Percentiles rank a stretch among this genome's conserved stretches.
Evolutionary conservation across 352 stramenopile genomes (phyloP).

Genomic region (Achlya hypogyna): DNA sequence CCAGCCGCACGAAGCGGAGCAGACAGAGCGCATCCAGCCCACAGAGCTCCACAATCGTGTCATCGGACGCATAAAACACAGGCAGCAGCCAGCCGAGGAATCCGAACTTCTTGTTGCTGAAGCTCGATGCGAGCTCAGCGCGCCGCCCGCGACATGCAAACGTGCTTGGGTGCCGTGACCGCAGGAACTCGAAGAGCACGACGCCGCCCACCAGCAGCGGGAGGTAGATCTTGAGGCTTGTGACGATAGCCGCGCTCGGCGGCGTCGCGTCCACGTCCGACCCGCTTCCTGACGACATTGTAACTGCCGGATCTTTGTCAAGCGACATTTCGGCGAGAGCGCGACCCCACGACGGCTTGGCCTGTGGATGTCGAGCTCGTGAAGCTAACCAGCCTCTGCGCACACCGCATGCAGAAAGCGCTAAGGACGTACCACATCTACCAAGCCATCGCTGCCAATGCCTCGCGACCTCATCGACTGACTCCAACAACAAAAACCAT

Average conservation of each 20-base stretch:
- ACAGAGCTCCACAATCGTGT: slow-evolving; percentile 58
- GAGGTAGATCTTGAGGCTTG: slow-evolving; percentile 57
- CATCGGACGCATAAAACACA: slow-evolving; percentile 40
- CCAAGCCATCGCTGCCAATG: no score
- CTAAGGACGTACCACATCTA: no score
- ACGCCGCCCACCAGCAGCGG: slow-evolving; percentile 37
- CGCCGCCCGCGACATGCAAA: slow-evolving; percentile 32
- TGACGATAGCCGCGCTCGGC: slow-evolving; percentile 56
- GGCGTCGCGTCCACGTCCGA: not conserved
- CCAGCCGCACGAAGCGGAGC: slow-evolving; percentile 58
- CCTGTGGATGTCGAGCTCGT: no score
- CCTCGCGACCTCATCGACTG: no score
- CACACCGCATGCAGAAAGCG: no score
- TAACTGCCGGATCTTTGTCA: no score
- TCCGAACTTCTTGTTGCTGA: slow-evolving; percentile 19
- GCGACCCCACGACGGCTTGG: no score
- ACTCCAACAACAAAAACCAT: no score
- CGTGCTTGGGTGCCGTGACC: slow-evolving; percentile 33
- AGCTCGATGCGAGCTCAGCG: slow-evolving; percentile 25
- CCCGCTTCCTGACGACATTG: not conserved
- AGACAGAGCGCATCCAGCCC: slow-evolving; percentile 64
- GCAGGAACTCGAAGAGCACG: slow-evolving; percentile 52
- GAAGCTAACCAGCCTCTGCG: no score
- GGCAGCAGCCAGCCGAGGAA: slow-evolving; percentile 40
- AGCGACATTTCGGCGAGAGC: no score